Evolutionary conservation across 139 green algal genomes (phyloP), one percentile per base, ranked within the genome.

Genomic region (Volvox reticuliferus): DNA sequence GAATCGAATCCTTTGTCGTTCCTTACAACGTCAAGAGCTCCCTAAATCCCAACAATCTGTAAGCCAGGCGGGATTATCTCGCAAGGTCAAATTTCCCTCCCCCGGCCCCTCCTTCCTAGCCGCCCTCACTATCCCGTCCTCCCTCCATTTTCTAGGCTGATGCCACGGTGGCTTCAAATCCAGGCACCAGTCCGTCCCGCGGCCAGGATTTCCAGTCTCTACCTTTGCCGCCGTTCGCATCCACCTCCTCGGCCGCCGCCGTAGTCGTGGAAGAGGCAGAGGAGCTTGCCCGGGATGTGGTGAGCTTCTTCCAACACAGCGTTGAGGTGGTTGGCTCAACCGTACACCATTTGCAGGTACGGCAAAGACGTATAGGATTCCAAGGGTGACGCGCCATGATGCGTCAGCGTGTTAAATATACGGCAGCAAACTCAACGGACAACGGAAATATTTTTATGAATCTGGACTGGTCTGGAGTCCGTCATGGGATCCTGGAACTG

Each of bases 291-390:
- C 22, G 55, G 24, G 85, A 82, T 0, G 44, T 82, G 36, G 24
- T 89, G 5, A n/a, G 55, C 26, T 89, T 82, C 18, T 89, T 89
- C 37, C 44, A 82, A 5, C 85, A 82, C 37, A 22, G 85, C 17
- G 69, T 67, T 19, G 69, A 89, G 69, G 69, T 71, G 28, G 20
- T 89, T 36, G 85, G 44, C 26, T 55, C 35, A 22, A 81, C 67
- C 6, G 83, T 89, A 26, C 83, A 89, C 36, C 67, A 89, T 24
- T 28, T 82, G 69, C 85, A 89, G 83, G 83, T 69, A 19, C 14
- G 83, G 44, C 44, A 55, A 55, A 55, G 9, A 55, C 9, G 44
- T 55, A 55, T 55, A 14, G 9, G n/a, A n/a, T n/a, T n/a, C n/a
- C n/a, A n/a, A n/a, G n/a, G 44, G 44, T 55, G 44, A 9, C 44